A percentile compares a stretch with the other conserved stretches of the same genome.
Evolutionary conservation across 257 asterid genomes (phyloP).

Genomic region (Solanum neorickii): DNA sequence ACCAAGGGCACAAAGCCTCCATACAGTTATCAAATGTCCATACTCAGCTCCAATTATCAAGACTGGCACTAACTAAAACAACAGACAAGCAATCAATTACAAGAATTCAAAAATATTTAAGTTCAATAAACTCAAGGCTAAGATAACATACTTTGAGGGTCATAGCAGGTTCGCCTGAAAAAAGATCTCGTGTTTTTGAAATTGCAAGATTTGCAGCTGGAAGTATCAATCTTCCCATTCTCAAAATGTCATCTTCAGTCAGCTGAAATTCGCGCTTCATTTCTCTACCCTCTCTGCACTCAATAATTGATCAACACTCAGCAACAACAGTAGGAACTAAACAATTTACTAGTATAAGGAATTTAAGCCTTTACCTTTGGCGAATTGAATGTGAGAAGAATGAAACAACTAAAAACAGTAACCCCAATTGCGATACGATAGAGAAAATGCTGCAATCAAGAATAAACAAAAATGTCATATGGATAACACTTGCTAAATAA

Average conservation of each 20-base stretch:
- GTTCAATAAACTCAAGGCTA: no score
- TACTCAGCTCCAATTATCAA: conserved; percentile 78
- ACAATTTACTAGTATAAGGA: neutral
- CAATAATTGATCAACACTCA: neutral
- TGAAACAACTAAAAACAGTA: conserved; percentile 53
- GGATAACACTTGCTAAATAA: neutral
- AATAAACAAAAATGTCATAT: neutral
- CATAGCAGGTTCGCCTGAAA: conserved; percentile 91
- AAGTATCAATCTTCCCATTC: conserved; percentile 49
- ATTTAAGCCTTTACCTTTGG: conserved; percentile 36
- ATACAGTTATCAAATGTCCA: conserved; percentile 66
- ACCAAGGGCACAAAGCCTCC: conserved; percentile 85
- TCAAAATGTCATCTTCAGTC: conserved; percentile 61
- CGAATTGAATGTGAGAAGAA: conserved; percentile 67
- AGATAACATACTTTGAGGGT: conserved; percentile 53
- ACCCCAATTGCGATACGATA: conserved; percentile 63
- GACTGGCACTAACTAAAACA: conserved; percentile 56
- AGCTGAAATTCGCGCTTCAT: conserved; percentile 38
- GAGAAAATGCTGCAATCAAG: conserved; percentile 63
- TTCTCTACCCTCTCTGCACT: conserved; percentile 29
- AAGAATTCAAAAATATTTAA: neutral
- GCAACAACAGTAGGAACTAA: neutral
- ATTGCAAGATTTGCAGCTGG: conserved; percentile 73
- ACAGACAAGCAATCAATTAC: neutral
- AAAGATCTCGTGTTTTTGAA: conserved; percentile 42